A percentile compares a stretch with the other conserved stretches of the same genome.
These are phyloP conservation scores for Talaromyces sp. DNA, from an alignment of 2,329 filamentous ascomycete species.

Conservation along the genomic window DNA sequence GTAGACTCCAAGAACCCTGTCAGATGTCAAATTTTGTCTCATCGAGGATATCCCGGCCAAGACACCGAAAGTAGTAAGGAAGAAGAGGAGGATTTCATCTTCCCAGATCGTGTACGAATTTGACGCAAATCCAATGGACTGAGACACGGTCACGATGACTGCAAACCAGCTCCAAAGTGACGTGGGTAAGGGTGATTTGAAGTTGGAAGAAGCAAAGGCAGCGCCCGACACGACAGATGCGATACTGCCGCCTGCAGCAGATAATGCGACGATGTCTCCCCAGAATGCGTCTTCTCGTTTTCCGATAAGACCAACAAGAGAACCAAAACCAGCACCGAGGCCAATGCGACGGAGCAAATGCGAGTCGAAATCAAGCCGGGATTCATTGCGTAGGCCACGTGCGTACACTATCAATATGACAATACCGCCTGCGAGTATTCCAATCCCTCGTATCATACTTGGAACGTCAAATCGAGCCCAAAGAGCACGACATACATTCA, in stretches of 20 bases:
- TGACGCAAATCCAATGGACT: slow-evolving; percentile 90
- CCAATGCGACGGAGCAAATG: slow-evolving; percentile 46
- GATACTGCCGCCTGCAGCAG: slow-evolving; percentile 46
- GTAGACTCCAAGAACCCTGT: slow-evolving; percentile 73
- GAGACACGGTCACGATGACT: slow-evolving; percentile 73
- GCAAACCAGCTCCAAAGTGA: slow-evolving; percentile 87
- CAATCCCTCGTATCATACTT: slow-evolving; percentile 78
- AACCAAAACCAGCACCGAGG: slow-evolving; percentile 49
- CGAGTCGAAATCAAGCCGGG: slow-evolving; percentile 49
- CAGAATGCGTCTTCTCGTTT: slow-evolving; percentile 26
- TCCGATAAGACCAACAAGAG: slow-evolving; percentile 19
- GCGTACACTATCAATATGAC: slow-evolving; percentile 71
- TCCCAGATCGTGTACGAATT: slow-evolving; percentile 99
- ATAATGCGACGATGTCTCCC: slow-evolving; percentile 36
- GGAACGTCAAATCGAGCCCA: slow-evolving; percentile 91
- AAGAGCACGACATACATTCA: slow-evolving; percentile 73
- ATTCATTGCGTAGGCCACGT: slow-evolving; percentile 53
- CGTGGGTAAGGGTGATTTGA: slow-evolving; percentile 61
- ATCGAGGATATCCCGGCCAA: slow-evolving; percentile 72
- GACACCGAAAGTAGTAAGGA: slow-evolving; percentile 81
- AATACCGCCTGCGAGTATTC: slow-evolving; percentile 66
- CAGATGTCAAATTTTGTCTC: slow-evolving; percentile 62
- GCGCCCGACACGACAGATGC: slow-evolving; percentile 41
- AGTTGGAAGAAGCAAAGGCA: slow-evolving; percentile 35
- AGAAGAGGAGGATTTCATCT: slow-evolving; percentile 88